Evolutionary conservation across 192 early-diverging fungal genomes (phyloP).

Genomic region (Mortierella alpina): DNA sequence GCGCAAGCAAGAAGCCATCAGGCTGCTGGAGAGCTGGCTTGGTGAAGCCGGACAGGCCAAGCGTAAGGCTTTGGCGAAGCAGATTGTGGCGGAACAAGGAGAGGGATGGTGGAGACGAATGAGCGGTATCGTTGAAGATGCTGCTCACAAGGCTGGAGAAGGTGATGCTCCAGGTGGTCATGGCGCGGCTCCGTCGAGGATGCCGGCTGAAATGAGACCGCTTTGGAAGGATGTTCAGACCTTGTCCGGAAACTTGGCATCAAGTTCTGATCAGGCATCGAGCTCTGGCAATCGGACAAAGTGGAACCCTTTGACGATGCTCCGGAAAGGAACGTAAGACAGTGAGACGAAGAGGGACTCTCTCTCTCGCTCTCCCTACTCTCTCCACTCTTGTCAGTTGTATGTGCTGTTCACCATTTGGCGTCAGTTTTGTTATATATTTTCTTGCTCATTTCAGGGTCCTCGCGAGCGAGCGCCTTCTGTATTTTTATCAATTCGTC

Average conservation of each 20-base stretch:
- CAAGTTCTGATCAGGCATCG: slow-evolving; percentile 20
- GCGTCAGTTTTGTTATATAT: neutral
- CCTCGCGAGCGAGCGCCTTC: too few relatives aligned
- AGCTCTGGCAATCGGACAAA: slow-evolving; percentile 23
- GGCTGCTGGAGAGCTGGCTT: slow-evolving; percentile 39
- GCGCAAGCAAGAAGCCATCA: slow-evolving; percentile 38
- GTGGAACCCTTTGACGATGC: slow-evolving; percentile 37
- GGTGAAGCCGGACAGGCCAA: slow-evolving; percentile 31
- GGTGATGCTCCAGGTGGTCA: neutral
- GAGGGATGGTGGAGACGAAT: slow-evolving; percentile 45
- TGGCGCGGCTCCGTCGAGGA: neutral
- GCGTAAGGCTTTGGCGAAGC: slow-evolving; percentile 38
- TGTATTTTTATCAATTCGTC: too few relatives aligned
- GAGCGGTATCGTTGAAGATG: slow-evolving; percentile 44
- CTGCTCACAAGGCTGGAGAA: slow-evolving; percentile 1
- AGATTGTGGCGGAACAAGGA: slow-evolving; percentile 3
- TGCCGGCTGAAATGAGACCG: slow-evolving; percentile 30
- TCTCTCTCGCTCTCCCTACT: neutral
- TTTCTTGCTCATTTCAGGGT: too few relatives aligned
- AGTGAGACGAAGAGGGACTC: neutral
- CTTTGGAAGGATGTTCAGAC: slow-evolving; percentile 30
- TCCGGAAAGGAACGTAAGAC: slow-evolving; percentile 31
- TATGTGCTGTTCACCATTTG: neutral
- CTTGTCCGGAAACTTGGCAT: slow-evolving; percentile 18
- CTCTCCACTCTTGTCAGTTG: neutral